Evolutionary conservation across 169 alveolate genomes (phyloP).

Genomic region (Perkinsus olseni): DNA sequence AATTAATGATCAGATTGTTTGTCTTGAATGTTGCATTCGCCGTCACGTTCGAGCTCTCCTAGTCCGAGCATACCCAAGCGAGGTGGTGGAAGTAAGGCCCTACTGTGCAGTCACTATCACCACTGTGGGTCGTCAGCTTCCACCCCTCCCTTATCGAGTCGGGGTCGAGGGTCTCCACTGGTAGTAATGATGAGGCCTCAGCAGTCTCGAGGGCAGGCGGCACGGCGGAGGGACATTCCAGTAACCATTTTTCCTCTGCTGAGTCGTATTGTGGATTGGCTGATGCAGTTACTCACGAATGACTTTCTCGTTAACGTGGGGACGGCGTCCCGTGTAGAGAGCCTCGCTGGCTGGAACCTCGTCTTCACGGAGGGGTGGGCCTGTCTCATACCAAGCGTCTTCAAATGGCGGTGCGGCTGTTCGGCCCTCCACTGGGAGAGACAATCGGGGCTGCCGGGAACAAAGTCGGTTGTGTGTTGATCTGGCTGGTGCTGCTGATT

Average conservation of each 20-base stretch:
- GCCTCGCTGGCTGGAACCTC: neutral
- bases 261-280: neutral
- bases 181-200: neutral
- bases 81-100: neutral
- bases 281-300: neutral
- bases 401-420: neutral
- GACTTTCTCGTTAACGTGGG: neutral
- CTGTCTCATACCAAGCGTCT: neutral
- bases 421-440: neutral
- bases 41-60: neutral
- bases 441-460: neutral
- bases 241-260: neutral
- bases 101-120: neutral
- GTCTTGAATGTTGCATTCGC: neutral
- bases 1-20: neutral
- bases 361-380: neutral
- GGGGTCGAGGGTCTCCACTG: neutral
- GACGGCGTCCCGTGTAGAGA: neutral
- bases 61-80: neutral
- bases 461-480: neutral
- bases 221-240: neutral
- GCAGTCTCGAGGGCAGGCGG: neutral
- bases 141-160: neutral
- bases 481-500: neutral
- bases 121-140: neutral